phyloP scores from a whole-genome alignment of 305 asterid genomes.

The Fraxinus floribunda region DNA sequence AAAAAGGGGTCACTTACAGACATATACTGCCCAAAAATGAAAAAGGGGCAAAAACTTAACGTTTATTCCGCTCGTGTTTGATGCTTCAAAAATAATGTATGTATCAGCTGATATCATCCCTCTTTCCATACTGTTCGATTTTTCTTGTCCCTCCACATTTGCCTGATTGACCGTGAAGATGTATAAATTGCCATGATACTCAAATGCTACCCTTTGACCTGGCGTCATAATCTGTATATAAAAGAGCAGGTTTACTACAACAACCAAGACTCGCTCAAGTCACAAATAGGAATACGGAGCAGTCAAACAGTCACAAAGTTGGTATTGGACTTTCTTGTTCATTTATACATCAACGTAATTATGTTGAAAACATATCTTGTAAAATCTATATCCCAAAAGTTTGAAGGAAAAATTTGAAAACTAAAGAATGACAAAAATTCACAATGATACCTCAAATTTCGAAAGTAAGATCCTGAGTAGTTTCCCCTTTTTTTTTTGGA shows the following conservation, averaged over 20 bases:
- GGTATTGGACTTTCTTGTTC: not conserved
- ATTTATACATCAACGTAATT: not conserved
- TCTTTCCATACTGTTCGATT: constrained; percentile 59
- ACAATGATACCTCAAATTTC: not conserved
- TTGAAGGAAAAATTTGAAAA: not conserved
- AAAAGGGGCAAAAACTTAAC: constrained; percentile 31
- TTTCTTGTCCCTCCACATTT: constrained; percentile 69
- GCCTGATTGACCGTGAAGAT: constrained; percentile 86
- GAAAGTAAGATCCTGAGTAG: not conserved
- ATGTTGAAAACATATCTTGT: not conserved
- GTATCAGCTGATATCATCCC: constrained; percentile 85
- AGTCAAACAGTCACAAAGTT: not conserved
- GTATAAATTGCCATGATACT: constrained; percentile 80
- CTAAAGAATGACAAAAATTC: not conserved
- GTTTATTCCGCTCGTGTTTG: constrained; percentile 88
- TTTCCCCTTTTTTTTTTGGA: not conserved
- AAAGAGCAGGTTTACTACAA: not conserved
- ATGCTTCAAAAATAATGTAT: constrained; percentile 81
- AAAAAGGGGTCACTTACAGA: not conserved
- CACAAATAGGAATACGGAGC: not conserved
- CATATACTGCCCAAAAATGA: constrained; percentile 17
- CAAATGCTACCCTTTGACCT: constrained; percentile 88
- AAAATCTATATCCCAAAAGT: not conserved
- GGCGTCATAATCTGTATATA: constrained; percentile 73
- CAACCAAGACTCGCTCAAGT: not conserved